These are phyloP conservation scores for Spirogloea muscicola DNA, from an alignment of 139 green algal species.

Conservation along the genomic window DNA sequence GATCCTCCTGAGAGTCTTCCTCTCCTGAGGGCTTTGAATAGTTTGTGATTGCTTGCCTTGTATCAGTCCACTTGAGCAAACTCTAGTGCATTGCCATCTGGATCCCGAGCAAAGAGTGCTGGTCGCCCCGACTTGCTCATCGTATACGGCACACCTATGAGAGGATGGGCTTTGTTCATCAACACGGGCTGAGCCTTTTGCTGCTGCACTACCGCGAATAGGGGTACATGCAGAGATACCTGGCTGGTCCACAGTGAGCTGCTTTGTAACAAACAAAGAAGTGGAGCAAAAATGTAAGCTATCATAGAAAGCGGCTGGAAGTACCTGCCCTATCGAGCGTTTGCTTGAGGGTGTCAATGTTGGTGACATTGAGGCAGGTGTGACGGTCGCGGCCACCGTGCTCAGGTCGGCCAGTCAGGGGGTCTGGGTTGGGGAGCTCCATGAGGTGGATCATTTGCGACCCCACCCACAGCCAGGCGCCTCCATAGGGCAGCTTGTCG, in stretches of 20 bases:
- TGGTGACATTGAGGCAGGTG: constrained; percentile 18
- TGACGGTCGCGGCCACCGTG: constrained; percentile 48
- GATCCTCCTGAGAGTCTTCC: too few species aligned
- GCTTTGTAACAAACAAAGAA: too few species aligned
- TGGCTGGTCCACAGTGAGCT: too few species aligned
- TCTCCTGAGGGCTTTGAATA: too few species aligned
- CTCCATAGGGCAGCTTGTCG: constrained; percentile 46
- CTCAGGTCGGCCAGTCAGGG: constrained; percentile 25
- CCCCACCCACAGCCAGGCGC: constrained; percentile 47
- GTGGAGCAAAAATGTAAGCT: too few species aligned
- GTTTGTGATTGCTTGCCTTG: too few species aligned
- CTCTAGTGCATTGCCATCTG: constrained; percentile 48
- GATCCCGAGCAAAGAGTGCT: constrained; percentile 49
- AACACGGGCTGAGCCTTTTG: too few species aligned
- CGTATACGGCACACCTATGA: constrained; percentile 44
- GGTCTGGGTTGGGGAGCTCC: constrained; percentile 55
- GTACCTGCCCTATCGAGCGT: constrained; percentile 24
- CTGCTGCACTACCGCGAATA: too few species aligned
- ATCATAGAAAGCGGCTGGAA: too few species aligned
- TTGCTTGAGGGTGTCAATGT: constrained; percentile 20
- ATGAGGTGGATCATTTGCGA: constrained; percentile 53
- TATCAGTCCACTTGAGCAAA: too few species aligned
- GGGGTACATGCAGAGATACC: too few species aligned
- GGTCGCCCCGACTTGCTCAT: constrained; percentile 53
- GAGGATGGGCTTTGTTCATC: too few species aligned